Evolutionary conservation across 495 filamentous ascomycete species (phyloP), one percentile per base, ranked within the genome.

Genomic region (Astrothelium subdiscretum): DNA sequence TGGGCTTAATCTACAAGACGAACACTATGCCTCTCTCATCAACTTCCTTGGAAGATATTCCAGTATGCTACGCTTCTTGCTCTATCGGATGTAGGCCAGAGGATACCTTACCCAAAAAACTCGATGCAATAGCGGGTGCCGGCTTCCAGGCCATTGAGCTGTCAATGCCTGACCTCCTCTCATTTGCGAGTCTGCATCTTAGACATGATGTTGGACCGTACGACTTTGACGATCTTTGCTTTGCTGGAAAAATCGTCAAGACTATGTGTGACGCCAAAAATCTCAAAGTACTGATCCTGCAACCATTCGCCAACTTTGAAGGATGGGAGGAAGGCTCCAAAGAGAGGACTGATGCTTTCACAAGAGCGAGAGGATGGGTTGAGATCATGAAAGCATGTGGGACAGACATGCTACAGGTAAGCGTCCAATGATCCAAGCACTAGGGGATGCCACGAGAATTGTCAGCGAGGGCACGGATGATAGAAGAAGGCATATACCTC

Each of bases 291-390:
- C 76, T 92, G 67, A 87, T 90, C 75, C 71, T 95, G 11, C 89
- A 92, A 67, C 88, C 89, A 0, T 91, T 92, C 67, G 73, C 84
- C 6, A 87, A 91, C 62, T 91, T 91, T 66, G 89, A 95, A 66
- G 89, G 89, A 5, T 94, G 88, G 87, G 72, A 76, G 1, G 76
- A 76, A 24, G 84, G 76, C 0, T 81, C 79, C 5, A 61, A 68
- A 2, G 82, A 86, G 70, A 71, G 86, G 22, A 75, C 83, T 29
- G 83, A 88, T 57, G 89, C 86, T 0, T 89, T 90, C 63, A 68
- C 70, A 5, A 77, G 85, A 42, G 88, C 86, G 0, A 71, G 74
- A 8, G 85, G 84, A 0, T 92, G 87, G 88, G 85, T 89, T 61
- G 69, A 76, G 48, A 82, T 92, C 42, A 91, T 92, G 87, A 74